Conservation (phyloP, 805 yeast genomes). For the Candida montana region DNA sequence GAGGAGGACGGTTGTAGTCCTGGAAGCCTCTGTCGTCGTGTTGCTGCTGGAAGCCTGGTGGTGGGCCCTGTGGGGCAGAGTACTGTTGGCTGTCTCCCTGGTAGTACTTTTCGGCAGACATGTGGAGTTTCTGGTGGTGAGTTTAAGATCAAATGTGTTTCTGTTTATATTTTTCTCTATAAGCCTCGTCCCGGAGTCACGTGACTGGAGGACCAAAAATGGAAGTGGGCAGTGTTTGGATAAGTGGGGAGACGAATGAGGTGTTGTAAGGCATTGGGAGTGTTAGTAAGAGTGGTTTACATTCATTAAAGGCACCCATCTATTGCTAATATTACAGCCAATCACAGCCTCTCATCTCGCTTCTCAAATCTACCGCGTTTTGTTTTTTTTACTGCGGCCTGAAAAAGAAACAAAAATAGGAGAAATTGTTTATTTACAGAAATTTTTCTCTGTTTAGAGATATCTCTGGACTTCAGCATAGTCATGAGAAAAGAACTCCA, state of each 20-base stretch:
- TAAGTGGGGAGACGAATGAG: no score
- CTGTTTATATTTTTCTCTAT: no score
- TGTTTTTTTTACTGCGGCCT: background rate
- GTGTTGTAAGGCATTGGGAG: no score
- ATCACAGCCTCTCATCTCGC: no score
- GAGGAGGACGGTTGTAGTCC: conserved; percentile 19
- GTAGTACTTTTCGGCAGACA: conserved; percentile 27
- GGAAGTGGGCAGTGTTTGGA: no score
- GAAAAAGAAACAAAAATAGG: background rate
- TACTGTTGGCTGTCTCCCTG: conserved; percentile 16
- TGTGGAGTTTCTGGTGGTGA: conserved; percentile 1
- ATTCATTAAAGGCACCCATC: no score
- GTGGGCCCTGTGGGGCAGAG: conserved; percentile 16
- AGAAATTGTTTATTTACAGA: background rate
- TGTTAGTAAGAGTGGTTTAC: no score
- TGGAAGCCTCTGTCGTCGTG: conserved; percentile 16
- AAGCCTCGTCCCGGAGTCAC: no score
- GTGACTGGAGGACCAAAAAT: no score
- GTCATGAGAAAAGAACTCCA: conserved; percentile 64
- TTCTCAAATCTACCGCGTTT: no score
- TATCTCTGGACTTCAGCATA: background rate
- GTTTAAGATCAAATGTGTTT: background rate
- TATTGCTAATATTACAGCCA: no score
- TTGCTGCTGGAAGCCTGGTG: conserved; percentile 7
- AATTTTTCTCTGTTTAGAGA: no score